Base-by-base conservation (phyloP, 169 alveolate species). In the Perkinsus marinus region DNA sequence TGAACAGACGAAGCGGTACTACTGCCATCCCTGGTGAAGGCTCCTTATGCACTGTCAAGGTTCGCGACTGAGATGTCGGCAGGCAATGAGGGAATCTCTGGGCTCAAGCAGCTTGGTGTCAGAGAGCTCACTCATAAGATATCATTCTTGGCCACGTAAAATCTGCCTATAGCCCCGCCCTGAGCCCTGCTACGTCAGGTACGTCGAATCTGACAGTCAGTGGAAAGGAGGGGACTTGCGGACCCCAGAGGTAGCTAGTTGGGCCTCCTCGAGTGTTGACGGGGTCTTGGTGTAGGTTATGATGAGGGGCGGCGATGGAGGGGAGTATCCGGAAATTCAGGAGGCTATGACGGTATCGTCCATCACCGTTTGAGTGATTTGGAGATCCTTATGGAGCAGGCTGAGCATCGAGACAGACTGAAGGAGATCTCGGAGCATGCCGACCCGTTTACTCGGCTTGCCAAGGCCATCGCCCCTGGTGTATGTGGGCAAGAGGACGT, bases 81-180 rank as follows among this genome's bases (percentile, higher is more conserved):
- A 2, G 79, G 79, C 79, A 57, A 57, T 26, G 79, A 95, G 90
- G 97, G 97, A 16, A 96, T 97, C 26, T 96, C 98, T n/a, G 99
- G 99, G 39, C 94, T 98, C n/a, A 97, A 98, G 93, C 96, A 98
- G 90, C 95, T 98, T 17, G 99, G 99, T 36, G 98, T 97, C 19
- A 97, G 97, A 93, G 99, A 98, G 68, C 94, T 98, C 89, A 95
- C 96, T 68, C 98, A 98, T 94, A 98, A 96, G 93, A 93, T 98
- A 41, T 97, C 98, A 37, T 98, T 98, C 93, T 94, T 98, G 92
- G 97, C 96, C 90, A 94, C 96, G 47, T 96, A 95, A 92, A 94
- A 16, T 7, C 26, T 13, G 17, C 9, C 26, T 9, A 9, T 30
- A 30, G 22, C 37, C 9, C 30, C 37, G 79, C 5, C 3, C 22